Conservation (phyloP, 2,329 filamentous ascomycete genomes). For the Nannizziopsis arthrosporioides region DNA sequence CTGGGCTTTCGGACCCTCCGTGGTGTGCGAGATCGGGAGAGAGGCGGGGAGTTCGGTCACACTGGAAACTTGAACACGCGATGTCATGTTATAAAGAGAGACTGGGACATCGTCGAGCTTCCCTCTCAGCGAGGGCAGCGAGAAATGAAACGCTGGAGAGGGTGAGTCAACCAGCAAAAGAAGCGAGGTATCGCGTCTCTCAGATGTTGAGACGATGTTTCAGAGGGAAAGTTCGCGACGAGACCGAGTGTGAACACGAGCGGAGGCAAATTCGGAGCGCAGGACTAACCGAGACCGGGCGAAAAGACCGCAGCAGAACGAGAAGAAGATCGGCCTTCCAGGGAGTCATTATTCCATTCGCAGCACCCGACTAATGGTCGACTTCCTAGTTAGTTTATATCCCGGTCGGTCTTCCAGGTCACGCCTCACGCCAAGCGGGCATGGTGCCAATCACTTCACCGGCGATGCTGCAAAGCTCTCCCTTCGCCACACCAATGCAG, state of each 20-base stretch:
- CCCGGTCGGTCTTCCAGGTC: too few relatives aligned
- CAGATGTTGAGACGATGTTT: slow-evolving; percentile 4
- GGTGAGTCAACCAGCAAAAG: neutral
- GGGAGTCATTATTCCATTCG: neutral
- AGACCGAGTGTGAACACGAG: neutral
- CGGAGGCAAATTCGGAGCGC: neutral
- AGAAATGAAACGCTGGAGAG: neutral
- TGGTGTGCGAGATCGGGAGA: slow-evolving; percentile 31
- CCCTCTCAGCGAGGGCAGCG: neutral
- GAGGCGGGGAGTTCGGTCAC: slow-evolving; percentile 5
- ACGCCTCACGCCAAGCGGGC: too few relatives aligned
- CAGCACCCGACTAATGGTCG: too few relatives aligned
- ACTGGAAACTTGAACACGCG: slow-evolving; percentile 5
- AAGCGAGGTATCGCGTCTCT: slow-evolving; percentile 2
- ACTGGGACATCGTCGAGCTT: slow-evolving; percentile 2
- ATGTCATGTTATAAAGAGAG: slow-evolving; percentile 8
- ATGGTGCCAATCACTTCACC: too few relatives aligned
- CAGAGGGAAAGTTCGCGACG: slow-evolving; percentile 6
- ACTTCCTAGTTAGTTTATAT: too few relatives aligned
- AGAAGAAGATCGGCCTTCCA: slow-evolving; percentile 3
- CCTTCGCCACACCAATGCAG: too few relatives aligned
- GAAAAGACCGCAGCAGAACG: neutral
- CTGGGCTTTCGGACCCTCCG: slow-evolving; percentile 40
- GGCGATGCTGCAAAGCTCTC: too few relatives aligned
- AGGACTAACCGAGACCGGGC: neutral